A percentile compares a stretch with the other conserved stretches of the same genome.
phyloP scores from a whole-genome alignment of 1,284 basidiomycete species.

The Marasmius oreades region DNA sequence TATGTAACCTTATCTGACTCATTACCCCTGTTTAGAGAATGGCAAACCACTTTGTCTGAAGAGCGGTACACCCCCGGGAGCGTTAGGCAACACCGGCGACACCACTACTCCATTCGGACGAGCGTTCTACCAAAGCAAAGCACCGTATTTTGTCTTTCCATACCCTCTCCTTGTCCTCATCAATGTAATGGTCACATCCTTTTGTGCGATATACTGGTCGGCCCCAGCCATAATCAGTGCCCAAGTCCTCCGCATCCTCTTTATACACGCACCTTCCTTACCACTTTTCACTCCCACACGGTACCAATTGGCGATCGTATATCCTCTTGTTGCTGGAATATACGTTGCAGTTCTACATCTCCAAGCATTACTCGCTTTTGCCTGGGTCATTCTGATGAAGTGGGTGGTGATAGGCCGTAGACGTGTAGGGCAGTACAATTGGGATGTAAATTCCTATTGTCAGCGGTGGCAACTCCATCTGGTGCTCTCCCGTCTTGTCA shows the following conservation, averaged over 20 bases:
- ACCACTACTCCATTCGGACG: slow-evolving; percentile 35
- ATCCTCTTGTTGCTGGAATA: slow-evolving; percentile 30
- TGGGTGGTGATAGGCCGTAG: slow-evolving; percentile 37
- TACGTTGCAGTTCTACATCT: slow-evolving; percentile 32
- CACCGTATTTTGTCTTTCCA: slow-evolving; percentile 39
- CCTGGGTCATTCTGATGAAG: slow-evolving; percentile 35
- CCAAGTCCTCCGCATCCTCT: slow-evolving; percentile 31
- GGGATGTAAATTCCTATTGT: slow-evolving; percentile 42
- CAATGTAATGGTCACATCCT: slow-evolving; percentile 26
- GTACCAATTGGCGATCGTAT: slow-evolving; percentile 32
- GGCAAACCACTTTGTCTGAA: slow-evolving; percentile 35
- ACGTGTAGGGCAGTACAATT: slow-evolving; percentile 33
- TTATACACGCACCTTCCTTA: slow-evolving; percentile 26
- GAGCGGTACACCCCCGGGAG: slow-evolving; percentile 18
- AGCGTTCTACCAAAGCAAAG: slow-evolving; percentile 40
- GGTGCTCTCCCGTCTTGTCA: slow-evolving; percentile 31
- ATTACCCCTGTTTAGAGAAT: slow-evolving; percentile 39
- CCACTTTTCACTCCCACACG: slow-evolving; percentile 29
- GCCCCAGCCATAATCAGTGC: slow-evolving; percentile 34
- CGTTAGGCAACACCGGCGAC: slow-evolving; percentile 10
- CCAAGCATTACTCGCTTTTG: slow-evolving; percentile 33
- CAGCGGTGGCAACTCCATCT: slow-evolving; percentile 44
- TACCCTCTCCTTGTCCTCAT: slow-evolving; percentile 33
- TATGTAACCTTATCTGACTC: slow-evolving; percentile 35
- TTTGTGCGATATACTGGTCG: slow-evolving; percentile 39